phyloP scores from a whole-genome alignment of 2,329 filamentous ascomycete species.

The Trichoderma guizhouense region DNA sequence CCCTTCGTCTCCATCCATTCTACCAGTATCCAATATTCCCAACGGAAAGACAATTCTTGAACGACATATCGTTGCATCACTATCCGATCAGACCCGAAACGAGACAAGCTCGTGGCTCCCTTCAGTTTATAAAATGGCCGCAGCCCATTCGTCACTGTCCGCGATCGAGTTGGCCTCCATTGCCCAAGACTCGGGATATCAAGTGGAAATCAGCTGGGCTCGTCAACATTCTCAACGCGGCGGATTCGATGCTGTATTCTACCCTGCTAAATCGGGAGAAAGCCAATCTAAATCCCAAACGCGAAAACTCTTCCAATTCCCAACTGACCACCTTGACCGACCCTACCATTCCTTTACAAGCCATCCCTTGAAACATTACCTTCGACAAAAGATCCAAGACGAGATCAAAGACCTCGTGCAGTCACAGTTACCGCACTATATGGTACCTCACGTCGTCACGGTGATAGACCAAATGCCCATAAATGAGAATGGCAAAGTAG shows the following conservation, averaged over 20 bases:
- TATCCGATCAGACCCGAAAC: not conserved
- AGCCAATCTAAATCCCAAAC: not conserved
- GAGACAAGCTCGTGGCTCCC: not conserved
- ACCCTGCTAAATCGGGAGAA: accelerated
- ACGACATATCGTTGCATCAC: not conserved
- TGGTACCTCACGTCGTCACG: not conserved
- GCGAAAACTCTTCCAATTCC: not conserved
- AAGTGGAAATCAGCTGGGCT: not conserved
- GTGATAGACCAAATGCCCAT: not conserved
- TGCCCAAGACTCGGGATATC: not conserved
- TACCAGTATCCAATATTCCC: not conserved
- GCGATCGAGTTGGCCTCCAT: not conserved
- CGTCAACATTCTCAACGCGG: not conserved
- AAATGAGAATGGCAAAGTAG: not conserved
- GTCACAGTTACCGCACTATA: not conserved
- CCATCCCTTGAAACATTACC: not conserved
- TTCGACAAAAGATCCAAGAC: not conserved
- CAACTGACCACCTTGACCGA: not conserved
- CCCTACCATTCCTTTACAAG: not conserved
- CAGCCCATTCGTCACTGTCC: not conserved
- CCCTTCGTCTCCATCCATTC: not conserved
- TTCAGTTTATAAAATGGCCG: not conserved
- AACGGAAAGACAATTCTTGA: not conserved
- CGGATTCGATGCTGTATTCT: not conserved
- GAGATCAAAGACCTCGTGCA: not conserved